These are phyloP conservation scores for Citeromyces matritensis DNA, from an alignment of 805 yeast species.

Conservation along the genomic window DNA sequence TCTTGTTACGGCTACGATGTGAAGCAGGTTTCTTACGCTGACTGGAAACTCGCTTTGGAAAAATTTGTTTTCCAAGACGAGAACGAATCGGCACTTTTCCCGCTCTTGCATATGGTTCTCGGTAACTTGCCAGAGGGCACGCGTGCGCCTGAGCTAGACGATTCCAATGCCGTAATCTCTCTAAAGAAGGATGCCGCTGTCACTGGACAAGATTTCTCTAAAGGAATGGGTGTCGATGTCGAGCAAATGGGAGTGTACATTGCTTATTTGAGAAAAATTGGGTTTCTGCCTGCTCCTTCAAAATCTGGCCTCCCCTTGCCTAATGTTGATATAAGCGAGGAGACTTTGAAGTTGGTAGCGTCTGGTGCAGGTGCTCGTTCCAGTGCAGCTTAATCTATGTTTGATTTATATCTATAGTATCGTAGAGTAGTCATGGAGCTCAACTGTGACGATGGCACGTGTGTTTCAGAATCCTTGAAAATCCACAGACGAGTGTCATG, in stretches of 20 bases:
- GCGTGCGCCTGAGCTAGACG: conserved; percentile 92
- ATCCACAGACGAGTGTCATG: too few relatives aligned
- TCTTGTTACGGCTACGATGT: conserved; percentile 61
- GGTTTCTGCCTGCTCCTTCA: conserved; percentile 60
- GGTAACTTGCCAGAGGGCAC: conserved; percentile 86
- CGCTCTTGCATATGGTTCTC: conserved; percentile 84
- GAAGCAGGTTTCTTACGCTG: conserved; percentile 45
- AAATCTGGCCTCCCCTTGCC: conserved; percentile 35
- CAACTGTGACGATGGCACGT: too few relatives aligned
- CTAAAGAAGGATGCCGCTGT: conserved; percentile 43
- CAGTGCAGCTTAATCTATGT: conserved; percentile 28
- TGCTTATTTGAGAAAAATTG: conserved; percentile 65
- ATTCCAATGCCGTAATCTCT: conserved; percentile 61
- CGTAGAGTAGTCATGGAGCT: too few relatives aligned
- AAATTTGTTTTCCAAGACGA: conserved; percentile 58
- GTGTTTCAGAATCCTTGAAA: too few relatives aligned
- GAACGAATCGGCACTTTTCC: conserved; percentile 79
- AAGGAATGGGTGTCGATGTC: conserved; percentile 63
- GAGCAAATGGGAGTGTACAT: conserved; percentile 62
- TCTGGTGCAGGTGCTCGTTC: conserved; percentile 69
- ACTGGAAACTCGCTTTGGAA: conserved; percentile 72
- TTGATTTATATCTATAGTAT: too few relatives aligned
- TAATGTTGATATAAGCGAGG: conserved; percentile 32
- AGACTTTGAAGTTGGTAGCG: conserved; percentile 39
- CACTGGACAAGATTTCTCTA: conserved; percentile 53